Percentiles rank a stretch among this genome's conserved stretches.
Conservation (phyloP, 1,139 yeast genomes). For the Geotrichum carabidarum region DNA sequence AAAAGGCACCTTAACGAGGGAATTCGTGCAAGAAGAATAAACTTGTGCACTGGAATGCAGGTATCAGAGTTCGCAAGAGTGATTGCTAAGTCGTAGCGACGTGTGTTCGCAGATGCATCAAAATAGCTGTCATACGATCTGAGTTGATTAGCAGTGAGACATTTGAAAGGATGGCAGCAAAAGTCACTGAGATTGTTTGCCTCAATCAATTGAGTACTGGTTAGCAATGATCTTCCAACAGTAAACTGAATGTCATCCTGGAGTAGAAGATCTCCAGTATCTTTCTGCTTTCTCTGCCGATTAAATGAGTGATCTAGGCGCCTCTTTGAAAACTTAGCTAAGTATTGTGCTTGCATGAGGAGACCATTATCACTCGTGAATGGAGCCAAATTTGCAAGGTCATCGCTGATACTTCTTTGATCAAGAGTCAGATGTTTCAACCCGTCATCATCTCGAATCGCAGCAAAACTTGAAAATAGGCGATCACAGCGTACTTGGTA, state of each 20-base stretch:
- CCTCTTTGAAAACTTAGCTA: slow-evolving; percentile 14
- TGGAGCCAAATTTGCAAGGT: slow-evolving; percentile 14
- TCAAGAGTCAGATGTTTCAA: slow-evolving; percentile 13
- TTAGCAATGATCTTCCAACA: slow-evolving; percentile 9
- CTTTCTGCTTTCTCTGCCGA: slow-evolving; percentile 14
- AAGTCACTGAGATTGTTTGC: slow-evolving; percentile 1
- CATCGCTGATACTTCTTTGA: slow-evolving; percentile 14
- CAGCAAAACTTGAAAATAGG: slow-evolving; percentile 61
- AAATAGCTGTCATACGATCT: neutral
- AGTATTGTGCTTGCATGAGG: slow-evolving; percentile 15
- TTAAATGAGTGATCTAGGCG: slow-evolving; percentile 10
- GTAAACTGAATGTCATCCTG: slow-evolving; percentile 10
- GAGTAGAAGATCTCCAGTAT: slow-evolving; percentile 5
- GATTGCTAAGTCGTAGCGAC: slow-evolving; percentile 25
- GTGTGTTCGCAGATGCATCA: neutral
- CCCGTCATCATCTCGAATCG: slow-evolving; percentile 55
- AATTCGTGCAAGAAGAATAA: slow-evolving; percentile 24
- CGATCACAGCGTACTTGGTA: slow-evolving; percentile 63
- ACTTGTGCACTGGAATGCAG: slow-evolving; percentile 29
- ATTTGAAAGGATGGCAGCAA: slow-evolving; percentile 12
- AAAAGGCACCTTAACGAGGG: slow-evolving; percentile 19
- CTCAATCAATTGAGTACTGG: slow-evolving; percentile 1
- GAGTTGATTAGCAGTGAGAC: slow-evolving; percentile 20
- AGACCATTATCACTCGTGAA: slow-evolving; percentile 1
- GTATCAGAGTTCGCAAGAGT: slow-evolving; percentile 18